Percentiles rank a stretch among this genome's conserved stretches.
Evolutionary conservation across 331 rosid species (phyloP).

Genomic region (Saraca asoca): DNA sequence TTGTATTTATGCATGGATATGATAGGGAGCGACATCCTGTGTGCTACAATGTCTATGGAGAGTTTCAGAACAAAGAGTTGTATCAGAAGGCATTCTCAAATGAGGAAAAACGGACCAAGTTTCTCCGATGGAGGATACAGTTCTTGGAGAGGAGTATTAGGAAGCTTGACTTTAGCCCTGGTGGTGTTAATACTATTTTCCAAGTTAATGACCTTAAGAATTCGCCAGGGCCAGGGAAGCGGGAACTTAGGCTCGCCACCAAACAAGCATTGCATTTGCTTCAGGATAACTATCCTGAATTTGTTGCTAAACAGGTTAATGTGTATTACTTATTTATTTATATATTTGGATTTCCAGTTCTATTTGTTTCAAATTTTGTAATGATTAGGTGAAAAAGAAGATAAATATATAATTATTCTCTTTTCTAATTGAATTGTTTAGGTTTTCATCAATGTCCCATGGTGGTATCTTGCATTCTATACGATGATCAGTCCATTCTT

Average conservation of each 20-base stretch:
- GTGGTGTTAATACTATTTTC: conserved; percentile 64
- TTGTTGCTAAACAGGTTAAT: conserved; percentile 81
- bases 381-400: background rate
- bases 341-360: background rate
- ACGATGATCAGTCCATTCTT: conserved; percentile 80
- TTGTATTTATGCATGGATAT: conserved; percentile 81
- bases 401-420: background rate
- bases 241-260: conserved; percentile 75
- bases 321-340: background rate
- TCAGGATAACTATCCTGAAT: conserved; percentile 94
- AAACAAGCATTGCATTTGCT: conserved; percentile 85
- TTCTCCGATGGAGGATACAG: conserved; percentile 81
- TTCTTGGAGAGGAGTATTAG: conserved; percentile 80
- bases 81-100: conserved; percentile 62
- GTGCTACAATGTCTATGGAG: conserved; percentile 87
- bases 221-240: conserved; percentile 81
- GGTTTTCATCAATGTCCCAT: conserved; percentile 91
- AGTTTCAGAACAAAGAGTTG: conserved; percentile 85
- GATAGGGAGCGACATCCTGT: conserved; percentile 74
- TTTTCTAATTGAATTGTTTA: conserved; percentile 16
- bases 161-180: conserved; percentile 72
- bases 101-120: conserved; percentile 59
- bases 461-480: conserved; percentile 97
- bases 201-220: conserved; percentile 88
- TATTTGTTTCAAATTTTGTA: background rate